Evolutionary conservation across 257 asterid species (phyloP).

Genomic region (Solanum virginianum): DNA sequence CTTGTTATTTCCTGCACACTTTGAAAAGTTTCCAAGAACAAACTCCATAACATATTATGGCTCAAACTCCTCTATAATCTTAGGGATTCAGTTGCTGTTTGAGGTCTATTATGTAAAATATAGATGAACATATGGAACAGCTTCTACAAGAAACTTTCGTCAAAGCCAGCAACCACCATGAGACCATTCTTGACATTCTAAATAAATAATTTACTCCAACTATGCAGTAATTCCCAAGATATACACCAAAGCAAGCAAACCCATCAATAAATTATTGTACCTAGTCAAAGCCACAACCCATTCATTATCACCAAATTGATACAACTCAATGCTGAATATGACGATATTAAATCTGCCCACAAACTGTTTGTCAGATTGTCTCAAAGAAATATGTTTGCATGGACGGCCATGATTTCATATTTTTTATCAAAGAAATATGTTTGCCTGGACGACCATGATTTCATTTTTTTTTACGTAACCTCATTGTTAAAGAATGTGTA

Average conservation of each 20-base stretch:
- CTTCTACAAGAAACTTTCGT: background rate
- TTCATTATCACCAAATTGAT: slow-evolving; percentile 22
- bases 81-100: background rate
- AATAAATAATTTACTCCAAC: slow-evolving; percentile 17
- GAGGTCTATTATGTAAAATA: background rate
- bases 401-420: slow-evolving; percentile 23
- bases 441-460: no score
- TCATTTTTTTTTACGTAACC: no score
- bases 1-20: no score
- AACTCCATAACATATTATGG: background rate
- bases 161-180: background rate
- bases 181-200: background rate
- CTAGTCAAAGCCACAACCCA: slow-evolving; percentile 1
- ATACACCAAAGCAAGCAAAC: slow-evolving; percentile 14
- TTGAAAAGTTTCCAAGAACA: no score
- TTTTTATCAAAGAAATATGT: slow-evolving; percentile 13
- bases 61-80: background rate
- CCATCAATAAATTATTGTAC: slow-evolving; percentile 16
- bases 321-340: slow-evolving; percentile 11
- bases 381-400: slow-evolving; percentile 25
- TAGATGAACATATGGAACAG: slow-evolving; percentile 4
- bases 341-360: slow-evolving; percentile 9
- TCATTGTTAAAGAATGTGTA: no score
- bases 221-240: slow-evolving; percentile 11
- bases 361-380: slow-evolving; percentile 24